Evolutionary conservation across 2,329 filamentous ascomycete species (phyloP), one percentile per base, ranked within the genome.

Genomic region (Pyricularia grisea): DNA sequence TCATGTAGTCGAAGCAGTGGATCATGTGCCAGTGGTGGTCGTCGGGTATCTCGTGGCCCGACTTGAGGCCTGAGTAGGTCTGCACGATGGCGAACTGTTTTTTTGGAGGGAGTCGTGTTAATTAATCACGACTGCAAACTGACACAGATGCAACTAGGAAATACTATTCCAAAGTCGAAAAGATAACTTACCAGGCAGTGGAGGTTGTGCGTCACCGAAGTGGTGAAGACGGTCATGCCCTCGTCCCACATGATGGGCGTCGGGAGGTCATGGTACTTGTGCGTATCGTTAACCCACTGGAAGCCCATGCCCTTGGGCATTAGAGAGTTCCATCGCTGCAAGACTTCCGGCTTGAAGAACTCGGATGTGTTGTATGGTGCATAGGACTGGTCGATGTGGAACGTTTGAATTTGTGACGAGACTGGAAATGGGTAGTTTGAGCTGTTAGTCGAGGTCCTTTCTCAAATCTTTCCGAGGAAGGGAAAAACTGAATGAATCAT

Each of bases 1-100:
- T 76, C 75, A 83, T 78, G 73, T 83, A 83, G 72, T 81, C 79
- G 73, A 83, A 81, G 76, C 65, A 66, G 76, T 83, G 81, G 68
- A 80, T 79, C 77, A 83, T 81, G 74, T 83, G 81, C 79, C 79
- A 81, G 74, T 82, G 79, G 73, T 81, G 79, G 71, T 82, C 80
- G 28, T 79, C 76, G 23, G 80, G 80, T 55, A 82, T 75, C 64
- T 76, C 72, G 70, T 79, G 77, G 69, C 77, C 76, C 2, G 79
- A 76, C 65, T 75, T 78, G 66, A 82, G 74, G 27, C 79, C 80
- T 0, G 80, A 81, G 75, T 81, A 82, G 6, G 79, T 81, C 72
- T 81, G 79, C 36, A 79, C 79, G 61, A 82, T 78, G 71, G 80
- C 78, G 72, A 78, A 81, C 74, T 78, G 63, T 36, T 23, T 27